A percentile compares a stretch with the other conserved stretches of the same genome.
Evolutionary conservation across 176 grass and related monocot species (phyloP).

Genomic region (Juncus effusus): DNA sequence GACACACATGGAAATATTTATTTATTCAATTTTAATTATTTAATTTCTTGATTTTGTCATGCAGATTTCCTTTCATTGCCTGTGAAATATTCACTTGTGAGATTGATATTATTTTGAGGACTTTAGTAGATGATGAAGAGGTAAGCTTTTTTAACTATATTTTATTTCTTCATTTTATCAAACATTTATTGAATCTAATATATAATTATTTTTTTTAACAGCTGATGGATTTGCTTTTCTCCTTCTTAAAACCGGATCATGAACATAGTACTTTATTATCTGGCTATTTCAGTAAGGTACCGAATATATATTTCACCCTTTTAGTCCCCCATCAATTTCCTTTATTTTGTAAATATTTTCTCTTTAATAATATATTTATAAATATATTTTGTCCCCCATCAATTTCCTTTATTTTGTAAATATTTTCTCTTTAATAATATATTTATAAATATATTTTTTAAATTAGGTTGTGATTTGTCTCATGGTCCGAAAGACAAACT

Average conservation of each 20-base stretch:
- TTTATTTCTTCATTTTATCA: slow-evolving; percentile 1
- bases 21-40: slow-evolving; percentile 24
- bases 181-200: slow-evolving; percentile 14
- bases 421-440: no score
- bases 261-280: slow-evolving; percentile 72
- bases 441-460: slow-evolving; percentile 3
- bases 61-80: slow-evolving; percentile 97
- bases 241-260: slow-evolving; percentile 83
- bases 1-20: background rate
- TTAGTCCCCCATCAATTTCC: slow-evolving; percentile 1
- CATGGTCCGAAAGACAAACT: slow-evolving; percentile 71
- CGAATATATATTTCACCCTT: no score
- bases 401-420: slow-evolving; percentile 12
- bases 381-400: background rate
- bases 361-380: slow-evolving; percentile 16
- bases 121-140: slow-evolving; percentile 92
- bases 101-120: slow-evolving; percentile 93
- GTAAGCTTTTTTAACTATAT: slow-evolving; percentile 35
- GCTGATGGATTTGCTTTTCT: slow-evolving; percentile 97
- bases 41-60: slow-evolving; percentile 2
- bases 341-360: slow-evolving; percentile 7
- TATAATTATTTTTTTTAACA: slow-evolving; percentile 30
- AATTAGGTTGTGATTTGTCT: slow-evolving; percentile 89
- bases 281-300: slow-evolving; percentile 99
- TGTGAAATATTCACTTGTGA: slow-evolving; percentile 99